Conservation (phyloP, 257 asterid species). For the Solanum tarapatanum region DNA sequence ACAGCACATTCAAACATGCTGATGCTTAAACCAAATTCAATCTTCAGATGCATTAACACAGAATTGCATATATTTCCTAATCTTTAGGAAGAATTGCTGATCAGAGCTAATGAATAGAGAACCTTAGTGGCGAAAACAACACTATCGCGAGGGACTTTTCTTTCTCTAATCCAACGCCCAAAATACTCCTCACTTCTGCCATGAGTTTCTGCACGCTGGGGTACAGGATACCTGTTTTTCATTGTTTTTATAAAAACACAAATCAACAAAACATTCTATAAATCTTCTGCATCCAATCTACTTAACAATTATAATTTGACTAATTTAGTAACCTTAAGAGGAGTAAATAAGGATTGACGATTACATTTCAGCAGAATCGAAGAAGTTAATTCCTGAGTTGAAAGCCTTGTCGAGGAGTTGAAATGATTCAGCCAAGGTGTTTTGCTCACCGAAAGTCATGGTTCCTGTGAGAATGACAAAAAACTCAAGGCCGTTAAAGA, state of each 20-base stretch:
- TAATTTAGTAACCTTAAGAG: not conserved
- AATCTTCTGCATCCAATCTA: not conserved
- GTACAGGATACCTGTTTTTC: slow-evolving; percentile 70
- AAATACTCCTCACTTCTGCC: slow-evolving; percentile 81
- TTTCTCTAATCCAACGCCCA: slow-evolving; percentile 30
- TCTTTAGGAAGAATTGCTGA: not conserved
- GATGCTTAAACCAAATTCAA: not conserved
- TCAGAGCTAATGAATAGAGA: not conserved
- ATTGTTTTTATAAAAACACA: not conserved
- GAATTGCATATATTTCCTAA: not conserved
- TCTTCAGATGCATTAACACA: not conserved
- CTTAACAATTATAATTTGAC: not conserved
- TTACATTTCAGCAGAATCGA: slow-evolving; percentile 85
- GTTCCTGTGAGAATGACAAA: slow-evolving; percentile 30
- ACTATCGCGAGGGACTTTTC: slow-evolving; percentile 49
- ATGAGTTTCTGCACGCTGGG: slow-evolving; percentile 71
- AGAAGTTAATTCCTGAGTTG: slow-evolving; percentile 68
- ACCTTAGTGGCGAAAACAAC: slow-evolving; percentile 82
- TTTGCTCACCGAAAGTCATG: slow-evolving; percentile 86
- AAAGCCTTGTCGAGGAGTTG: slow-evolving; percentile 71
- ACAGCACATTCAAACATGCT: not conserved
- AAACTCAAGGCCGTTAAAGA: not conserved
- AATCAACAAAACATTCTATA: not conserved
- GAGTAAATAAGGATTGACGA: not conserved
- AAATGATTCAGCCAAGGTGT: slow-evolving; percentile 45